A percentile compares a stretch with the other conserved stretches of the same genome.
These are phyloP conservation scores for Cicer yamashitae DNA, from an alignment of 306 rosid genomes.

Conservation along the genomic window DNA sequence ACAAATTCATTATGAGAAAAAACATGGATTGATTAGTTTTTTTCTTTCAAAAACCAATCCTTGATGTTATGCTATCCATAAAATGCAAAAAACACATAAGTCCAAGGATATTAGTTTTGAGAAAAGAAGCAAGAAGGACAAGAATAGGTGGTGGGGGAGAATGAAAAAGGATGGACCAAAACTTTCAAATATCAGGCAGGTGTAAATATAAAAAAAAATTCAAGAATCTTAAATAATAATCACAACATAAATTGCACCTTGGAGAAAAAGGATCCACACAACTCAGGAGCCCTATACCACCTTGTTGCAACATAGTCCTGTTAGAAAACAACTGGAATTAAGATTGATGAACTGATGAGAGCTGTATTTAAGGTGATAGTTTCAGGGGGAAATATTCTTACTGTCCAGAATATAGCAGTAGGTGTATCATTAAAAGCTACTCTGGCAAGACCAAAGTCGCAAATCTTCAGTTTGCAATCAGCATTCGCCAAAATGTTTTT, in stretches of 20 bases:
- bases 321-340: constrained; percentile 42
- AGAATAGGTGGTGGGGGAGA: background rate
- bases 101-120: constrained; percentile 1
- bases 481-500: constrained; percentile 98
- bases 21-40: background rate
- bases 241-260: constrained; percentile 63
- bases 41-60: background rate
- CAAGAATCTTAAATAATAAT: constrained; percentile 37
- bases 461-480: constrained; percentile 98
- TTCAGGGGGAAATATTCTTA: constrained; percentile 51
- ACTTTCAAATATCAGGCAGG: background rate
- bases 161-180: background rate
- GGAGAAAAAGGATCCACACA: constrained; percentile 98
- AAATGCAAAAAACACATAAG: background rate
- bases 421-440: constrained; percentile 99
- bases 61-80: background rate
- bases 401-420: constrained; percentile 99
- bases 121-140: constrained; percentile 14
- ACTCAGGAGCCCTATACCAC: constrained; percentile 99
- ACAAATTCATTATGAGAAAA: too few relatives aligned
- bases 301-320: constrained; percentile 99
- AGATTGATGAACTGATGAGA: constrained; percentile 31
- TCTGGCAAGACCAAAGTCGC: constrained; percentile 99
- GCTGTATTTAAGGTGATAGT: constrained; percentile 24
- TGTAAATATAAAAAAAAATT: constrained; percentile 12